Evolutionary conservation across 495 filamentous ascomycete genomes (phyloP).

Genomic region (Entonaema liquescens): DNA sequence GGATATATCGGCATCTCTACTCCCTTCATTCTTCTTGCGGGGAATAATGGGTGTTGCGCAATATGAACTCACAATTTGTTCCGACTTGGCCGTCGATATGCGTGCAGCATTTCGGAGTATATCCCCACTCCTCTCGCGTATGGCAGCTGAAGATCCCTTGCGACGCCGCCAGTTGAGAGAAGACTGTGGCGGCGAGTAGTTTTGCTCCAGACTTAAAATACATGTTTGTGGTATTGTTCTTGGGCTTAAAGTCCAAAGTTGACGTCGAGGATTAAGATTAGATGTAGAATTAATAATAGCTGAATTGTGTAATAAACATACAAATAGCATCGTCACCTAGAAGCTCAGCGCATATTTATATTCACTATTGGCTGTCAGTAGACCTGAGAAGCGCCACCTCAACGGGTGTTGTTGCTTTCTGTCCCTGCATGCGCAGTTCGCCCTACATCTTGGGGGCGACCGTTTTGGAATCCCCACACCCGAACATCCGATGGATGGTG

Average conservation of each 20-base stretch:
- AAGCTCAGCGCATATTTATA: constrained; percentile 21
- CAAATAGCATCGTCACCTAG: neutral
- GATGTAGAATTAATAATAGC: neutral
- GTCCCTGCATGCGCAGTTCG: neutral
- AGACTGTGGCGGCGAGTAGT: constrained; percentile 28
- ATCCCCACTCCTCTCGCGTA: constrained; percentile 33
- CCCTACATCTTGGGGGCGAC: neutral
- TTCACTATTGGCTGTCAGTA: constrained; percentile 7
- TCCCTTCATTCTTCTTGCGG: neutral
- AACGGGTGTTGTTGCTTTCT: neutral
- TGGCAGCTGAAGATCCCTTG: constrained; percentile 40
- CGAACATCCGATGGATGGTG: neutral
- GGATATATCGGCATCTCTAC: neutral
- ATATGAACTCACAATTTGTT: constrained; percentile 38
- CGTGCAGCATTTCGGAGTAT: constrained; percentile 41
- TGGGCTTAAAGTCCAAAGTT: neutral
- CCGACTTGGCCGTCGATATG: constrained; percentile 44
- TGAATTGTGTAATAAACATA: neutral
- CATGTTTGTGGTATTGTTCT: constrained; percentile 17
- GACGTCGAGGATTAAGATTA: neutral
- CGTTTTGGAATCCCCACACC: neutral
- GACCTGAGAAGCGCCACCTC: constrained; percentile 1
- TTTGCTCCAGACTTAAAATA: constrained; percentile 17
- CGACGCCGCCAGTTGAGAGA: constrained; percentile 16
- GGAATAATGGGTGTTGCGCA: neutral